Evolutionary conservation across 345 rosid species (phyloP), one percentile per base, ranked within the genome.

Genomic region (Eucalyptus cloeziana): DNA sequence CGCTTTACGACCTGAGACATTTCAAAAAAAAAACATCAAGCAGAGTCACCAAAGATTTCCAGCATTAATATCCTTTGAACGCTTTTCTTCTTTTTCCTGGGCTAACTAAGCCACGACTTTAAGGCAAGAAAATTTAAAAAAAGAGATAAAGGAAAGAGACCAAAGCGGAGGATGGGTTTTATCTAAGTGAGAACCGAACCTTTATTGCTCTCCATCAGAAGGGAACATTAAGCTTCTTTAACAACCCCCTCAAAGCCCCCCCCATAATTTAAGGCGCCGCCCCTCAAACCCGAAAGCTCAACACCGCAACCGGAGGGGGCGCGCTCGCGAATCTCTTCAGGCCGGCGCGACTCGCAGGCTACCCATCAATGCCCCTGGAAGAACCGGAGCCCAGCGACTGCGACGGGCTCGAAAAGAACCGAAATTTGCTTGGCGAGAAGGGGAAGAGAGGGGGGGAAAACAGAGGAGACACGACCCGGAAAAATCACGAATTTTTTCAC

Each of bases 201-300:
- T 92, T 94, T 86, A 85, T 91, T 88, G 87, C 83, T 37, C 83
- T 37, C 90, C 89, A 94, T 92, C 93, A 94, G 91, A 91, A 89
- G 90, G 86, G 27, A 89, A 89, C 89, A 86, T 85, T 89, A 79
- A 85, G 86, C 87, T 88, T 91, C 93, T 91, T 92, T 91, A 91
- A 86, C 92, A 86, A 21, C 62, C 89, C 86, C 90, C 79, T 89
- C 91, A 88, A 87, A 86, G 89, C 14, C 80, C 90, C 90, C 92
- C 91, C 92, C 94, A 89, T 91, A 88, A 89, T 87, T 81, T 86
- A 89, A 87, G 89, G 83, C 67, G 89, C 90, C 50, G 50, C 37
- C 50, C 37, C 24, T 25, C 80, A 24, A 24, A 22, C 45, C 19
- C 27, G 43, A 76, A 40, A 52, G 56, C 83, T 76, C 47, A 52